A percentile compares a stretch with the other conserved stretches of the same genome.
phyloP scores from a whole-genome alignment of 2,329 filamentous ascomycete species.

The Neofusicoccum sp. region DNA sequence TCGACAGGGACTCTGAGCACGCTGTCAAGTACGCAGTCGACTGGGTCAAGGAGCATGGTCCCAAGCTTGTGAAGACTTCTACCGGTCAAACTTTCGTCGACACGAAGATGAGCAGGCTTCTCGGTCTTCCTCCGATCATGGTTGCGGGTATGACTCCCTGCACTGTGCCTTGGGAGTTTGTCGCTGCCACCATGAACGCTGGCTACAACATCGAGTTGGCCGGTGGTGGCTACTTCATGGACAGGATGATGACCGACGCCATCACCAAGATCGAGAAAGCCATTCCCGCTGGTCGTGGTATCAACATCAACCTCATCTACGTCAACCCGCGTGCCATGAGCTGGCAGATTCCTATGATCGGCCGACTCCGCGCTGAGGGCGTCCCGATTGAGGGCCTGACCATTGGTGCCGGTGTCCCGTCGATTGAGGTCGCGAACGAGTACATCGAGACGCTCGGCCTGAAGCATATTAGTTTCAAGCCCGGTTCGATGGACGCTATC shows the following conservation, averaged over 20 bases:
- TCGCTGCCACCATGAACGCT: conserved; percentile 54
- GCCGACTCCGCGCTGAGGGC: conserved; percentile 46
- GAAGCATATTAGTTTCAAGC: conserved; percentile 50
- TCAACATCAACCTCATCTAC: conserved; percentile 55
- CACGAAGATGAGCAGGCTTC: conserved; percentile 64
- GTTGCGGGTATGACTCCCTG: conserved; percentile 51
- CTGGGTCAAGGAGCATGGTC: conserved; percentile 97
- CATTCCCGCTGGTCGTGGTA: conserved; percentile 50
- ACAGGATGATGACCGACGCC: conserved; percentile 44
- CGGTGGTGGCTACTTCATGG: conserved; percentile 52
- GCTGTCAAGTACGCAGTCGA: conserved; percentile 93
- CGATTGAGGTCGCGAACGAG: conserved; percentile 47
- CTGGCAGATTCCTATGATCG: conserved; percentile 54
- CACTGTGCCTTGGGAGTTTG: conserved; percentile 50
- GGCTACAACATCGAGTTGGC: conserved; percentile 51
- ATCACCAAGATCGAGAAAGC: conserved; percentile 45
- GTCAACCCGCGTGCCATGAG: conserved; percentile 52
- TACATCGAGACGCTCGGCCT: conserved; percentile 58
- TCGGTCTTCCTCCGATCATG: conserved; percentile 49
- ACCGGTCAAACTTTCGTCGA: conserved; percentile 88
- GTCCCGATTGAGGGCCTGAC: conserved; percentile 49
- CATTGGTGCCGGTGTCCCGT: conserved; percentile 50
- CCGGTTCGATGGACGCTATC: conserved; percentile 46
- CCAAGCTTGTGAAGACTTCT: conserved; percentile 86
- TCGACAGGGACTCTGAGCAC: conserved; percentile 92